A percentile compares a stretch with the other conserved stretches of the same genome.
Evolutionary conservation across 2,329 filamentous ascomycete species (phyloP).

Genomic region (Arthrocladium fulminans): DNA sequence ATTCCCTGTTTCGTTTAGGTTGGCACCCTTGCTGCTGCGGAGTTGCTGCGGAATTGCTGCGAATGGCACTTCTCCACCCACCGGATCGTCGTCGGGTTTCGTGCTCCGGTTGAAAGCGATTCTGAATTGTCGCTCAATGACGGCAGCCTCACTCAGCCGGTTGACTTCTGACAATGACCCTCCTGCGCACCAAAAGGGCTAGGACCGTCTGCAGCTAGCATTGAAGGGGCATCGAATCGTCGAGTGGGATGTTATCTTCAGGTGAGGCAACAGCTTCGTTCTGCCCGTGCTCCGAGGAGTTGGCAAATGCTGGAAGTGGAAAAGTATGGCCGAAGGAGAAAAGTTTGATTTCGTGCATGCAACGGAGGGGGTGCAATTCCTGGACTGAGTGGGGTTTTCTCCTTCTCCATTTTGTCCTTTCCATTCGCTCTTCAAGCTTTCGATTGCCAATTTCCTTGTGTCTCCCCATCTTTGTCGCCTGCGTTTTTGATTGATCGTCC

Average conservation of each 20-base stretch:
- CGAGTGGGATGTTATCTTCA: background rate
- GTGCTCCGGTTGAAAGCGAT: background rate
- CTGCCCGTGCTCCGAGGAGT: background rate
- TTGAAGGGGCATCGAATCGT: background rate
- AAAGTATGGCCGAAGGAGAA: background rate
- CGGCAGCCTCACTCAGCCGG: too few relatives aligned
- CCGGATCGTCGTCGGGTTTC: background rate
- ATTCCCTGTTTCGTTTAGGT: background rate
- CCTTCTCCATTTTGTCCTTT: background rate
- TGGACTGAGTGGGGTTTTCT: background rate
- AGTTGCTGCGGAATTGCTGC: constrained; percentile 1
- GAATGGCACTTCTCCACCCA: background rate
- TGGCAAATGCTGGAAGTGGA: background rate
- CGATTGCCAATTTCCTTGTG: constrained; percentile 8
- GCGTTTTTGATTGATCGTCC: background rate
- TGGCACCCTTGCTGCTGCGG: background rate
- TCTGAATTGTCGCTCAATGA: background rate
- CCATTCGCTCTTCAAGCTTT: constrained; percentile 8
- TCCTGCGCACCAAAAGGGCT: too few relatives aligned
- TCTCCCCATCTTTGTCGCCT: constrained; percentile 3
- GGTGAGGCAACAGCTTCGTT: background rate
- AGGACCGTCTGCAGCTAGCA: too few relatives aligned
- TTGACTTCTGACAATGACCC: too few relatives aligned
- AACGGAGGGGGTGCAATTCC: background rate
- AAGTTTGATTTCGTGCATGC: background rate